Conservation (phyloP, 768 basidiomycete species). For the Tulasnella calospora region DNA sequence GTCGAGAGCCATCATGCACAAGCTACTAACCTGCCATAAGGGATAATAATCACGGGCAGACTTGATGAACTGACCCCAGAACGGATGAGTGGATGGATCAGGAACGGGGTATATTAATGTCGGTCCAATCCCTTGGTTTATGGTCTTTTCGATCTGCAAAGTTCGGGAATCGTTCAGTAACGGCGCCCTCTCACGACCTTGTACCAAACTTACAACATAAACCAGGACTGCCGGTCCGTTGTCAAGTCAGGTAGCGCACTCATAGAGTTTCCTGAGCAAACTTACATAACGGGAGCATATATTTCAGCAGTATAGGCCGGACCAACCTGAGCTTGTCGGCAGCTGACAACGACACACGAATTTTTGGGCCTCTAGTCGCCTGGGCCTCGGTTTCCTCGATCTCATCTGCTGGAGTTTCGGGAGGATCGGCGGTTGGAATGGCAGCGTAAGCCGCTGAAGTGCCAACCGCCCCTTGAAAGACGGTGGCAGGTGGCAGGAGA, state of each 20-base stretch:
- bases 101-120: conserved; percentile 87
- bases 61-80: conserved; percentile 74
- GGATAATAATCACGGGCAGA: conserved; percentile 90
- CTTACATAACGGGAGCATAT: conserved; percentile 92
- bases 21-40: conserved; percentile 71
- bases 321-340: conserved; percentile 78
- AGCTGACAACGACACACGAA: conserved; percentile 51
- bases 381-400: conserved; percentile 30
- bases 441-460: conserved; percentile 36
- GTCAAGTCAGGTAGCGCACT: too few relatives aligned
- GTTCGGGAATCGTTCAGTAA: not conserved
- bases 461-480: conserved; percentile 27
- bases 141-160: conserved; percentile 80
- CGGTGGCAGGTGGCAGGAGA: conserved; percentile 60
- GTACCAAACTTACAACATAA: conserved; percentile 48
- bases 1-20: too few relatives aligned
- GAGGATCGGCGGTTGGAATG: conserved; percentile 39
- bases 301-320: conserved; percentile 69
- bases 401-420: conserved; percentile 42
- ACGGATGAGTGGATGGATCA: conserved; percentile 48
- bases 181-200: not conserved
- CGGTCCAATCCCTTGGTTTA: conserved; percentile 90
- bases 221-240: conserved; percentile 48
- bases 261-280: too few relatives aligned
- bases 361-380: conserved; percentile 26